Evolutionary conservation across 495 filamentous ascomycete species (phyloP).

Genomic region (Podospora anserina): DNA sequence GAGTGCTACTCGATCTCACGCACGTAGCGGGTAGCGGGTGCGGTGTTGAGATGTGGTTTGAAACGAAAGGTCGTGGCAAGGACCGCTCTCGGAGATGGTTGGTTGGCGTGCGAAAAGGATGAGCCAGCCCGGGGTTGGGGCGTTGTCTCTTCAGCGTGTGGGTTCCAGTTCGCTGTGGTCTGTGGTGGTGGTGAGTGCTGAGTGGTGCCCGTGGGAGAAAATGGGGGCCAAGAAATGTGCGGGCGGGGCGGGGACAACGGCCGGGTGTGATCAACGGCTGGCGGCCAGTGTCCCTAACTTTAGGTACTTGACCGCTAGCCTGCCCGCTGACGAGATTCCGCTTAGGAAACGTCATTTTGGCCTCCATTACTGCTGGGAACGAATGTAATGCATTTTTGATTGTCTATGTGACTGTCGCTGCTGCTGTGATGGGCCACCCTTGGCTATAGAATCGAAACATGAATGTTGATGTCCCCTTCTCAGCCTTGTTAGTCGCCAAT

Average conservation of each 20-base stretch:
- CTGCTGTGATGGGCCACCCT: not conserved
- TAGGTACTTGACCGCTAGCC: constrained; percentile 1
- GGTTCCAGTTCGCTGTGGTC: constrained; percentile 7
- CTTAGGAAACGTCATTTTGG: not conserved
- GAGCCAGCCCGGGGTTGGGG: constrained; percentile 11
- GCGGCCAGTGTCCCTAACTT: constrained; percentile 6
- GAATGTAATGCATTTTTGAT: not conserved
- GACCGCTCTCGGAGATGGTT: constrained; percentile 35
- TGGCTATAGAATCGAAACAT: not conserved
- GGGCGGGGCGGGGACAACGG: constrained; percentile 5
- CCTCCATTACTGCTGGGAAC: not conserved
- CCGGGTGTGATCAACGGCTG: not conserved
- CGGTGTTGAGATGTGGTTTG: constrained; percentile 31
- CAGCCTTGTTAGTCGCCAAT: not conserved
- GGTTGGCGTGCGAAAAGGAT: constrained; percentile 31
- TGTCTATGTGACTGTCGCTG: not conserved
- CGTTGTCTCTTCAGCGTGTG: constrained; percentile 13
- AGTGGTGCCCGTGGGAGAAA: not conserved
- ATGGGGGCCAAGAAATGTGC: constrained; percentile 9
- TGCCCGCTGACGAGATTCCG: not conserved
- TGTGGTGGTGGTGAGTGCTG: not conserved
- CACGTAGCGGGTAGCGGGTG: constrained; percentile 14
- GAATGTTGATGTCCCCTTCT: too few species aligned
- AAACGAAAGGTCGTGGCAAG: constrained; percentile 33
- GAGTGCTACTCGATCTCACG: constrained; percentile 5